Evolutionary conservation across 2,329 filamentous ascomycete genomes (phyloP), one percentile per base, ranked within the genome.

Genomic region (Fusarium luffae): DNA sequence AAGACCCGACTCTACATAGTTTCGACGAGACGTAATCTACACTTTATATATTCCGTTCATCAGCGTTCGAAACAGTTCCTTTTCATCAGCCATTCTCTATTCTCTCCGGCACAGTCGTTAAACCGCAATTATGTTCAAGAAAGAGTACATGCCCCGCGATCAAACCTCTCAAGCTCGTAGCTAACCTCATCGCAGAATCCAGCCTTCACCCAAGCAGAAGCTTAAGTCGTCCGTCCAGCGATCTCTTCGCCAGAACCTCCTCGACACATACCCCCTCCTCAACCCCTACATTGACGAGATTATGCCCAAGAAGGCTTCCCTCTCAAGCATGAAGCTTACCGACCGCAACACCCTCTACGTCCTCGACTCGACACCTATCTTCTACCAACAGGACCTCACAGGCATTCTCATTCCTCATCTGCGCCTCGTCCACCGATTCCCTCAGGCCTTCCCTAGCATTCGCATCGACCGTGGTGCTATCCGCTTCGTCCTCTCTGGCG

Each of bases 211-310:
- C 59, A 97, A 96, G 84, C 93, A 94, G 75, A 98, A 98, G 86
- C 93, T 98, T 82, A 99, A 98, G 84, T 98, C 95, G 71, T 97
- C 94, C 25, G 93, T 93, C 59, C 94, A 98, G 84, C 93, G 96
- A 77, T 88, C 85, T 70, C 90, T 99, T 75, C 93, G 96, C 74
- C 86, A 90, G 76, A 93, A 93, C 77, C 88, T 98, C 72, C 85
- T 96, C 70, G 86, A 93, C 63, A 92, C 92, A 55, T 98, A 97
- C 82, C 96, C 96, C 4, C 88, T 93, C 54, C 91, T 98, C 54
- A 89, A 90, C 72, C 92, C 93, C 1, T 88, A 93, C 82, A 97
- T 98, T 81, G 96, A 99, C 80, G 93, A 97, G 79, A 90, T 98
- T 75, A 86, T 99, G 72, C 96, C 96, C 52, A 98, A 98, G 83